phyloP scores from a whole-genome alignment of 768 basidiomycete species.

The Mycena haematopus region DNA sequence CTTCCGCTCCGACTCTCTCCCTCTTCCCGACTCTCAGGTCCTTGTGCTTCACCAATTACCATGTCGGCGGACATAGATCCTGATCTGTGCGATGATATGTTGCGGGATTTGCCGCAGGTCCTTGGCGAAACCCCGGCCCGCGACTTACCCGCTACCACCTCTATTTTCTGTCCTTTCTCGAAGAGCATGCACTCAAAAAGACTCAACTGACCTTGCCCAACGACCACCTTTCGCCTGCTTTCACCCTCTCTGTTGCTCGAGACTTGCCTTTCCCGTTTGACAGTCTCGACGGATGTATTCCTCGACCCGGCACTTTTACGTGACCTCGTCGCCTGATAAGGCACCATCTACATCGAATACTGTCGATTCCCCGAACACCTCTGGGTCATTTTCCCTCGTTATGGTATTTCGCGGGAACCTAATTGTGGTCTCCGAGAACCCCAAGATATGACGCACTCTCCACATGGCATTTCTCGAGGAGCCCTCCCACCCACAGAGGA shows the following conservation, averaged over 20 bases:
- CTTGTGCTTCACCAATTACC: slow-evolving; percentile 48
- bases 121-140: slow-evolving; percentile 4
- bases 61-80: slow-evolving; percentile 56
- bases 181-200: no score
- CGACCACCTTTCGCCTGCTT: no score
- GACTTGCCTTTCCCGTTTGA: no score
- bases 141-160: no score
- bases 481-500: no score
- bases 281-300: slow-evolving; percentile 13
- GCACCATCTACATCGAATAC: slow-evolving; percentile 23
- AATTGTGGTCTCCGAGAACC: slow-evolving; percentile 4
- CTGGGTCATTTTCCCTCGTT: slow-evolving; percentile 20
- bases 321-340: slow-evolving; percentile 23
- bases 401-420: slow-evolving; percentile 2
- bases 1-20: slow-evolving; percentile 53
- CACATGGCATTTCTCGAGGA: slow-evolving; percentile 25
- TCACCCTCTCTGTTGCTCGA: no score
- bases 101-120: slow-evolving; percentile 11
- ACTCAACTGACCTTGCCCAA: no score
- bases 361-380: slow-evolving; percentile 1
- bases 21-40: slow-evolving; percentile 37
- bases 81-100: slow-evolving; percentile 33
- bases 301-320: slow-evolving; percentile 23
- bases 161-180: no score
- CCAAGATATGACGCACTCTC: slow-evolving; percentile 27